Base-by-base conservation (phyloP, 768 basidiomycete genomes). In the Sporobolomyces phaffii region DNA sequence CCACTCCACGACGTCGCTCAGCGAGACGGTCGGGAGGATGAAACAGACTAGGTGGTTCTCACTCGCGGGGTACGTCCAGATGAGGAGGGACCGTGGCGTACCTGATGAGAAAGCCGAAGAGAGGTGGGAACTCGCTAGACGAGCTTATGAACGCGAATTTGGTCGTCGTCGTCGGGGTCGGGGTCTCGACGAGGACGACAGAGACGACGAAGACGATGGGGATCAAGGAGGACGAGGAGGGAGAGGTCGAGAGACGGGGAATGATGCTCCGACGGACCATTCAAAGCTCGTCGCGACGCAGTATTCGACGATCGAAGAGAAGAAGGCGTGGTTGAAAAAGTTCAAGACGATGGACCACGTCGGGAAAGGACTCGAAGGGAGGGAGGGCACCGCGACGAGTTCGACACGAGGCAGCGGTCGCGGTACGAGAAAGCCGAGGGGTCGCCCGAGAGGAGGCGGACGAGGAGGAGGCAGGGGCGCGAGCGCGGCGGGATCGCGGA, bases 41-140 rank as follows among this genome's bases (percentile, higher is more conserved):
- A 86, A 91, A 33, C 87, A 90, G 28, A 85, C 90, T 76, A 83
- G 90, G 68, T 90, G 90, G 75, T 92, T 85, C 79, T 89, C 89
- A 0, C 76, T 87, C 48, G 81, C 83, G 2, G 84, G 85, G 34
- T 94, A 89, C 77, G 82, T 70, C 34, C 13, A 38, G 29, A 60
- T 59, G 36, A 49, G 66, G 13, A 40, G 80, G 34, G 76, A 80
- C 34, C 80, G 90, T 36, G 82, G 91, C 52, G 78, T 80, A 3
- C 80, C 81, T 49, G 88, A 91, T 77, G 82, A 83, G 17, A 15
- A 58, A 22, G 7, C 5, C 7, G 69, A 64, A 24, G 48, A 29
- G 29, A 4, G n/a, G 20, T 67, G 53, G 47, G 40, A 10, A 2
- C 38, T 14, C 22, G 15, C 18, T 11, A 36, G 5, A 10, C 40